Conservation (phyloP, 176 grass and related monocot genomes). For the Rhynchospora breviuscula region DNA sequence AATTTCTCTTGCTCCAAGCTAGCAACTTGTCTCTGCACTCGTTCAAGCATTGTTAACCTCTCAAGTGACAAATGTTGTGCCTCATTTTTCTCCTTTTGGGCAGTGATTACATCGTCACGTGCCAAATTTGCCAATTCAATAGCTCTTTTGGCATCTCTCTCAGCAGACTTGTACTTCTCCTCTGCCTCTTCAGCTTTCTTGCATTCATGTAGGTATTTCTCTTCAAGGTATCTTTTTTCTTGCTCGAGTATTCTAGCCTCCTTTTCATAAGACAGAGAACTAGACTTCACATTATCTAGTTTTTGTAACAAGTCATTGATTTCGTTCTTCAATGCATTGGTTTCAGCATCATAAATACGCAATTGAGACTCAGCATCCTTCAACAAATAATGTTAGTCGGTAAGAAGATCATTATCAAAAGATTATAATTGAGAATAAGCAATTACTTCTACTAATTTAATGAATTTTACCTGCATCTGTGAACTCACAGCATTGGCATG, state of each 20-base stretch:
- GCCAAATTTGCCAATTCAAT: slow-evolving; percentile 46
- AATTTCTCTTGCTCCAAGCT: slow-evolving; percentile 52
- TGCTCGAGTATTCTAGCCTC: slow-evolving; percentile 69
- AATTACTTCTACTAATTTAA: background rate
- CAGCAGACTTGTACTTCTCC: slow-evolving; percentile 42
- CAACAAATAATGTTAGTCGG: slow-evolving; percentile 8
- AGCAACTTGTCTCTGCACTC: slow-evolving; percentile 49
- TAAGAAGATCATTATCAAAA: slow-evolving; percentile 10
- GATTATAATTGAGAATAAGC: background rate
- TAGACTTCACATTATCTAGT: slow-evolving; percentile 46
- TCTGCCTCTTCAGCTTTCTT: slow-evolving; percentile 67
- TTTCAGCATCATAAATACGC: slow-evolving; percentile 44
- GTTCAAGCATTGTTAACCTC: slow-evolving; percentile 57
- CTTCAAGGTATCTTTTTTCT: slow-evolving; percentile 75
- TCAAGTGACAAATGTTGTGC: slow-evolving; percentile 45
- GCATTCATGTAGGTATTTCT: slow-evolving; percentile 52
- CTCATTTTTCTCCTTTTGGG: slow-evolving; percentile 56
- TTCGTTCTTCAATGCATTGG: slow-evolving; percentile 53
- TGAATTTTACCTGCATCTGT: slow-evolving; percentile 41
- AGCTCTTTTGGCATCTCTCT: slow-evolving; percentile 54
- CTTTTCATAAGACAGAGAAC: slow-evolving; percentile 44
- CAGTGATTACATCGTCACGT: slow-evolving; percentile 38
- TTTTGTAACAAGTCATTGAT: slow-evolving; percentile 53
- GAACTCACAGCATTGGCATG: slow-evolving; percentile 40
- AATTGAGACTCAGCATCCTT: slow-evolving; percentile 48